Evolutionary conservation across 495 filamentous ascomycete genomes (phyloP), one percentile per base, ranked within the genome.

Genomic region (Podospora australis): DNA sequence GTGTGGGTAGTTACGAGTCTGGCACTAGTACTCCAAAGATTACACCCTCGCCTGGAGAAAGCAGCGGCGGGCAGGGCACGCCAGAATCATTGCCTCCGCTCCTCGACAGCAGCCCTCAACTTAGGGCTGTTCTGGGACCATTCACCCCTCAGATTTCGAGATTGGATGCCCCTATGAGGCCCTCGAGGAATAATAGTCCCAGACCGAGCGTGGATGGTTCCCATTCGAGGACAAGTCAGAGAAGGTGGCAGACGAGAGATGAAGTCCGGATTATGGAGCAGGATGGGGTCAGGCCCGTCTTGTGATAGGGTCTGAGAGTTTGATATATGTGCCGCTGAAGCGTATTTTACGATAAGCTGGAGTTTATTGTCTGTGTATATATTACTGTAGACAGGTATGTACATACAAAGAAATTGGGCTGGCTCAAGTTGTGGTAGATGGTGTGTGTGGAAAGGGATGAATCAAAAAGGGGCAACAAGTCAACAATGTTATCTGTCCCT

Each of bases 251-350:
- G 7, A 36, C 4, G 9, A n/a, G 13, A 17, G 13, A 36, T 4
- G 16, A 34, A 14, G 7, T 10, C 6, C 13, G 5, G 16, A 13
- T 16, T 1, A 14, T 7, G 7, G 40, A 43, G 40, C 21, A 6
- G 9, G 40, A 43, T 11, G 40, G 40, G 23, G 40, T 43, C 8
- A 28, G n/a, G 23, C 21, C 21, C 28, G 40, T 43, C 28, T 43
- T 43, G 40, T 43, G 40, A 16, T 11, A 9, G 11, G 20, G 4
- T 24, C 20, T 23, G 5, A 28, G 23, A 16, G 40, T 29, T 43
- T n/a, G n/a, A 17, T 19, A 36, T n/a, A 36, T 36, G 9, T 34
- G 30, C n/a, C n/a, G 30, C 7, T 36, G n/a, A n/a, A 36, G 14
- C 4, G 2, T 6, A 36, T 14, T 36, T 36, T 36, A 13, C 11